Conservation (phyloP, 164 flowering plant species). For the Pachysandra terminalis region DNA sequence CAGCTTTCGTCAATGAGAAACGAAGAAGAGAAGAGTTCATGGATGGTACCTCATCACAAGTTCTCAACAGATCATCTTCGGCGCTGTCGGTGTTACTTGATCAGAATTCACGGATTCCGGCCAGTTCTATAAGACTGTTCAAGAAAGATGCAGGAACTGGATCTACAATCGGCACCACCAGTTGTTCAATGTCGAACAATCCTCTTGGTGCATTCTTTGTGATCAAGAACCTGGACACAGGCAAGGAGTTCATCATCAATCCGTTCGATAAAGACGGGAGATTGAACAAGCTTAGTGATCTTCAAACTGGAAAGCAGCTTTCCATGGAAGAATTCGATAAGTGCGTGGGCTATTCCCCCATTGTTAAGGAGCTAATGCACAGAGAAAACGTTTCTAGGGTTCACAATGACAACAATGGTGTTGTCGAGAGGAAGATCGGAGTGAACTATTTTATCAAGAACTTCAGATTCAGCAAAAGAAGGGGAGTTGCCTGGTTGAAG, state of each 20-base stretch:
- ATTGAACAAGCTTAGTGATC: constrained; percentile 72
- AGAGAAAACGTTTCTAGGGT: constrained; percentile 32
- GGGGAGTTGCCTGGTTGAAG: constrained; percentile 65
- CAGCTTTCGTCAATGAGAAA: constrained; percentile 23
- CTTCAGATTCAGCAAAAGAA: constrained; percentile 53
- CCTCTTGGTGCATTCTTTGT: constrained; percentile 43
- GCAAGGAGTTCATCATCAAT: constrained; percentile 80
- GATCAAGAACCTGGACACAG: constrained; percentile 85
- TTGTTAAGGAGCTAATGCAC: constrained; percentile 85
- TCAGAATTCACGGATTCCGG: constrained; percentile 15
- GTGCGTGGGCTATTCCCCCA: constrained; percentile 73
- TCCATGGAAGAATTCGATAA: constrained; percentile 90
- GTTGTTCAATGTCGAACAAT: not conserved
- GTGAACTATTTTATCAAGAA: constrained; percentile 39
- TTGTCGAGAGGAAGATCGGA: constrained; percentile 19
- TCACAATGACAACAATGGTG: not conserved
- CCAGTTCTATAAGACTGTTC: constrained; percentile 16
- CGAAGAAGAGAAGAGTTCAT: constrained; percentile 40
- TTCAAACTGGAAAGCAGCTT: constrained; percentile 75
- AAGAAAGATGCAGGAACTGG: constrained; percentile 8
- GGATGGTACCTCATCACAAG: constrained; percentile 45
- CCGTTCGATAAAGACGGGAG: constrained; percentile 62
- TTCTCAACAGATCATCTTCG: constrained; percentile 51
- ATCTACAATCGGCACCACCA: not conserved
- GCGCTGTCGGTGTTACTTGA: constrained; percentile 20